Conservation (phyloP, 768 basidiomycete species). For the Phanerochaete carnosa region DNA sequence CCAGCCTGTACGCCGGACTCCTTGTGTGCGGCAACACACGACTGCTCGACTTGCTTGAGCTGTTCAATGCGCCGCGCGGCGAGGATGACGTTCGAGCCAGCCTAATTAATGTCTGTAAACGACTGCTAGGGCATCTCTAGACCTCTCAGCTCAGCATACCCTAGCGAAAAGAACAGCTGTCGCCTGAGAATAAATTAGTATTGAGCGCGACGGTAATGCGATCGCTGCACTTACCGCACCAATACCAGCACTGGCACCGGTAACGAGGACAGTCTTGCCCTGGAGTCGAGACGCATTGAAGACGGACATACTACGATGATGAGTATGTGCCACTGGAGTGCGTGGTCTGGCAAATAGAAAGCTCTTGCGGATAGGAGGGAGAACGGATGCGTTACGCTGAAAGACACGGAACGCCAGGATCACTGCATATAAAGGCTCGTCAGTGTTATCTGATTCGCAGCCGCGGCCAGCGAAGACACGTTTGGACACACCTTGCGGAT, state of each 20-base stretch:
- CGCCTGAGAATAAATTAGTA: slow-evolving; percentile 44
- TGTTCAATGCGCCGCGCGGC: slow-evolving; percentile 76
- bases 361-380: slow-evolving; percentile 1
- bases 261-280: slow-evolving; percentile 84
- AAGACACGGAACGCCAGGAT: neutral
- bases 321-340: neutral
- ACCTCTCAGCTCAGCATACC: slow-evolving; percentile 35
- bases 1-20: slow-evolving; percentile 69
- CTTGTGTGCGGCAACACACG: slow-evolving; percentile 67
- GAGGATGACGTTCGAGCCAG: slow-evolving; percentile 85
- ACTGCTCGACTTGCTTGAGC: slow-evolving; percentile 65
- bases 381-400: slow-evolving; percentile 1
- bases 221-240: slow-evolving; percentile 60
- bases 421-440: slow-evolving; percentile 6
- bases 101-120: slow-evolving; percentile 37
- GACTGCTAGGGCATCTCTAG: neutral
- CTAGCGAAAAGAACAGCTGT: slow-evolving; percentile 89
- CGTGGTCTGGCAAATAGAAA: neutral
- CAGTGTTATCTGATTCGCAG: slow-evolving; percentile 23
- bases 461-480: neutral
- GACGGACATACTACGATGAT: slow-evolving; percentile 56
- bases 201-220: neutral
- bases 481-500: neutral
- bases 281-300: slow-evolving; percentile 80
- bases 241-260: slow-evolving; percentile 88